Evolutionary conservation across 169 alveolate species (phyloP), one percentile per base, ranked within the genome.

Genomic region (Plasmodium chabaudi): DNA sequence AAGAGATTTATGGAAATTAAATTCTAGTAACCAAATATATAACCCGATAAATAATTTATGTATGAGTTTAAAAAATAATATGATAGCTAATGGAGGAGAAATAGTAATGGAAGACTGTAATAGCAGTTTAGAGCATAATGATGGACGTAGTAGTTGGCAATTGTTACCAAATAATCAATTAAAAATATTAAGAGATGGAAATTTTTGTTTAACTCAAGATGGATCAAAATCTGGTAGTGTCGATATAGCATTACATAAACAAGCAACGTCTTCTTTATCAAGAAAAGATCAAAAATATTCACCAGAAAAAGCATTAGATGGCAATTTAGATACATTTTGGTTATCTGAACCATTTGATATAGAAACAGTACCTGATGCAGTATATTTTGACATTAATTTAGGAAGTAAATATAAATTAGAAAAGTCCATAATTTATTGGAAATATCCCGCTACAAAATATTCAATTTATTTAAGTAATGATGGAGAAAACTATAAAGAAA

Each of bases 131-230:
- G 86, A 51, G 46, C 87, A 72, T 71, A 93, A 89, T 82, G 92
- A 79, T 65, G 95, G 93, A n/a, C 92, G 89, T 65, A 93, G 94
- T 77, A 88, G 93, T 47, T 95, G 98, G 98, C 96, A 95, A 49
- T 87, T 96, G 57, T 89, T 93, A 88, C 96, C 97, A 42, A 94
- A 95, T 70, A 95, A 95, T 90, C 98, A 96, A 89, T 72, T 96
- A 46, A 94, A 93, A 72, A 89, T 95, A n/a, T 88, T 95, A 64
- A 92, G 95, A 74, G 96, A 96, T 10, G 97, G 98, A n/a, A 94
- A 94, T 72, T 92, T 94, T 87, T 96, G 98, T 91, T 71, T 96
- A 27, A 92, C 97, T 27, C 98, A 96, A 73, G 72, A 73, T 69
- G 98, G 97, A 3, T 70, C 94, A 15, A 88, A 93, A 64, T 97